These are phyloP conservation scores for Neofusicoccum cordaticola DNA, from an alignment of 2,329 filamentous ascomycete genomes.

Conservation along the genomic window DNA sequence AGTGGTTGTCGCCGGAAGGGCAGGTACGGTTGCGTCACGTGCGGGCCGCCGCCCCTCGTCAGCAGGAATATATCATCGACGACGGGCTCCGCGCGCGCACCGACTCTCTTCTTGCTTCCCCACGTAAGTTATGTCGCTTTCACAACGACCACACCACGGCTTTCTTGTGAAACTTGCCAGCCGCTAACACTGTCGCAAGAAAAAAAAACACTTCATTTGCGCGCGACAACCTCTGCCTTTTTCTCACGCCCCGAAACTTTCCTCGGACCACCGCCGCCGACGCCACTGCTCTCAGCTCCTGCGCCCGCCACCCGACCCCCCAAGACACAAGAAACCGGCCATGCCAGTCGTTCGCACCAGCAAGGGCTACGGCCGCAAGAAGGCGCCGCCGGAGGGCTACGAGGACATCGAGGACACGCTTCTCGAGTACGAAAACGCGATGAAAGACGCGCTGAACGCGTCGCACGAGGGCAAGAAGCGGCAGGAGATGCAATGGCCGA, in stretches of 20 bases:
- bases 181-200: conserved; percentile 15
- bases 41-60: background rate
- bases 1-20: background rate
- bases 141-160: background rate
- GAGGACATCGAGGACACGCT: conserved; percentile 84
- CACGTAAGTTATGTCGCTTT: conserved; percentile 17
- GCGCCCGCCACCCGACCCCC: background rate
- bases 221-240: background rate
- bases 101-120: background rate
- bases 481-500: conserved; percentile 92
- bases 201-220: background rate
- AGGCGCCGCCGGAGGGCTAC: conserved; percentile 82
- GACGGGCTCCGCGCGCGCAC: background rate
- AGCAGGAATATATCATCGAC: conserved; percentile 9
- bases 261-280: background rate
- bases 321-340: background rate
- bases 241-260: background rate
- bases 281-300: background rate
- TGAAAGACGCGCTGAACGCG: conserved; percentile 93
- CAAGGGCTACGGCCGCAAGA: conserved; percentile 62
- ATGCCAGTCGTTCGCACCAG: conserved; percentile 77
- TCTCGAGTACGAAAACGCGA: conserved; percentile 82
- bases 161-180: background rate
- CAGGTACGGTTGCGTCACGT: background rate
- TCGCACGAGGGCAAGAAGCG: conserved; percentile 76